A percentile compares a stretch with the other conserved stretches of the same genome.
Conservation (phyloP, 805 yeast genomes). For the Nakazawaea siamensis region DNA sequence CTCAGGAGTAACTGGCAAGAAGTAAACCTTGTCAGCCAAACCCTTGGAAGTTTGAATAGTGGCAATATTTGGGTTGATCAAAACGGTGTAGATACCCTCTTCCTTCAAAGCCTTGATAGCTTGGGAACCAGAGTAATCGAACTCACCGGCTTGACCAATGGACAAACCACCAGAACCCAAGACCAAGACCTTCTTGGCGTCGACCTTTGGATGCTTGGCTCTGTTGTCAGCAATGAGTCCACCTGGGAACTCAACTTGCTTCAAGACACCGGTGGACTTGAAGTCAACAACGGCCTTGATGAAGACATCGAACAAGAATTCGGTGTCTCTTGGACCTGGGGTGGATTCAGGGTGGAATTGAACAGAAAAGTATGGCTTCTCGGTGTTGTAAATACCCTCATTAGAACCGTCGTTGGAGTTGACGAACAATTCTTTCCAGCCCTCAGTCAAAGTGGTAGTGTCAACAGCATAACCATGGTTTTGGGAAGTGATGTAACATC, state of each 20-base stretch:
- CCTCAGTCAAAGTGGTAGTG: conserved; percentile 56
- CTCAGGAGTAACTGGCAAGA: conserved; percentile 95
- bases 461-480: conserved; percentile 99
- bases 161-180: conserved; percentile 98
- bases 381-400: conserved; percentile 92
- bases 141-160: conserved; percentile 99
- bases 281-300: conserved; percentile 68
- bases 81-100: conserved; percentile 93
- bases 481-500: conserved; percentile 98
- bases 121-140: conserved; percentile 97
- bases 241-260: conserved; percentile 86
- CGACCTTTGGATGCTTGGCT: conserved; percentile 67
- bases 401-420: conserved; percentile 96
- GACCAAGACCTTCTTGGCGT: conserved; percentile 86
- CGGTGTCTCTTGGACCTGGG: conserved; percentile 99
- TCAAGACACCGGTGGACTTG: conserved; percentile 48
- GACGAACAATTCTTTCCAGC: conserved; percentile 92
- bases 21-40: conserved; percentile 95
- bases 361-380: conserved; percentile 89
- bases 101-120: conserved; percentile 98
- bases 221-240: conserved; percentile 68
- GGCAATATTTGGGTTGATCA: conserved; percentile 96
- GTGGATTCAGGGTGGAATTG: conserved; percentile 99
- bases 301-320: conserved; percentile 91
- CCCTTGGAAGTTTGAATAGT: conserved; percentile 98